Evolutionary conservation across 192 early-diverging fungal species (phyloP), one percentile per base, ranked within the genome.

Genomic region (Allomyces arbusculus): DNA sequence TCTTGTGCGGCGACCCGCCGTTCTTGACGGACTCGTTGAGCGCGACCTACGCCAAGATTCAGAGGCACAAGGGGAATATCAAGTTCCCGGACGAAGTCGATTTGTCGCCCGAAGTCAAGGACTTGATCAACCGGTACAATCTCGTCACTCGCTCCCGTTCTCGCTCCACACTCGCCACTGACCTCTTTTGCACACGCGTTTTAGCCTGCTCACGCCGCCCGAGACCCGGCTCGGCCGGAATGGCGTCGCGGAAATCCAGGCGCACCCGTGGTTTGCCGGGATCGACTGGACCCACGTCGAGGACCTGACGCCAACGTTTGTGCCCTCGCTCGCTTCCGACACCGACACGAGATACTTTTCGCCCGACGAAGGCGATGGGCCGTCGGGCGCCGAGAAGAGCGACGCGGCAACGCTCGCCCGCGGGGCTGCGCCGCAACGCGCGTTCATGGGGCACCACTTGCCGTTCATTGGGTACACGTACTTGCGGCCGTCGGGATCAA

Each of bases 291-390:
- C 80, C 24, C 83, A 81, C 7, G 80, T 99, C 67, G 86, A 95
- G 14, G 68, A 74, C 12, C 84, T 84, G 66, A 85, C 84, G n/a
- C 86, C 94, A 43, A 94, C 95, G 6, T 90, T 92, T 78, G 83
- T 98, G 11, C 97, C 97, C 19, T 83, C 87, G 45, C 75, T 99
- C 61, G 84, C 77, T 44, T 90, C 87, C 22, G 98, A 98, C 66
- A 98, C 95, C 19, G 97, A 99, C 72, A 98, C 95, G 9, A 90
- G 89, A 28, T 95, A 99, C 76, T 99, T 99, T 76, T 91, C 93
- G 0, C 90, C 84, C 0, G 95, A 98, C 67, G 92, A 98, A 40
- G 33, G 33, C 4, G 33, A 40, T 7, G 33, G 0, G 33, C 33
- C 33, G 33, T 40, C 33, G 3, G 33, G 33, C 33, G 33, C 33